Evolutionary conservation across 306 rosid species (phyloP).

Genomic region (Vigna angularis): DNA sequence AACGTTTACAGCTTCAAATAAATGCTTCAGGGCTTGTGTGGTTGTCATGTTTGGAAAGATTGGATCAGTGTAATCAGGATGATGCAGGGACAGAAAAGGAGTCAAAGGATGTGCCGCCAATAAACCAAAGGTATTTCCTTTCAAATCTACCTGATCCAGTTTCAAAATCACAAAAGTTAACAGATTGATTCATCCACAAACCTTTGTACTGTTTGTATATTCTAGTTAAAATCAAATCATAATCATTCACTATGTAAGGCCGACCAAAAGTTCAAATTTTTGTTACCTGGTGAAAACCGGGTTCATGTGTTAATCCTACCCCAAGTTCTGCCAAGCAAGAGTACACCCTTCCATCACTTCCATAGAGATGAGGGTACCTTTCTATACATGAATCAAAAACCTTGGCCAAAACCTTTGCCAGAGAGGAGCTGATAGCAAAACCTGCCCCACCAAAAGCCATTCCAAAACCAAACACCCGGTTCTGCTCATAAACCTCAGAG

Average conservation of each 20-base stretch:
- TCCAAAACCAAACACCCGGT: constrained; percentile 62
- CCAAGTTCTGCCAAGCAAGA: constrained; percentile 93
- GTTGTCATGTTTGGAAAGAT: constrained; percentile 82
- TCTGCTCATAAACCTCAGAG: constrained; percentile 79
- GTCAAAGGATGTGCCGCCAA: constrained; percentile 81
- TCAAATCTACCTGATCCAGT: constrained; percentile 66
- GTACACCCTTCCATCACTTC: constrained; percentile 80
- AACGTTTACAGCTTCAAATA: constrained; percentile 57
- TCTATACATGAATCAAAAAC: constrained; percentile 80
- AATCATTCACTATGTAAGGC: not conserved
- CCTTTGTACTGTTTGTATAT: not conserved
- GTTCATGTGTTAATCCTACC: constrained; percentile 78
- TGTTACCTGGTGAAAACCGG: constrained; percentile 89
- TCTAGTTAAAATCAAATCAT: not conserved
- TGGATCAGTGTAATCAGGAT: constrained; percentile 66
- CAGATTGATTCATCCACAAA: not conserved
- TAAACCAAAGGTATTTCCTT: constrained; percentile 76
- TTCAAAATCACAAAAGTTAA: constrained; percentile 29
- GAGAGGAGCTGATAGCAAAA: constrained; percentile 78
- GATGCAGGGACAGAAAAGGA: constrained; percentile 85
- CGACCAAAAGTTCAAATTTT: constrained; percentile 2
- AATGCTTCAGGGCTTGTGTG: constrained; percentile 61
- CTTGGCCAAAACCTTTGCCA: constrained; percentile 67
- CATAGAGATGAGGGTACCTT: constrained; percentile 89
- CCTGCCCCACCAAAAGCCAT: constrained; percentile 98